Conservation (phyloP, 371 early-diverging fungal species). For the Batkoa obscura region DNA sequence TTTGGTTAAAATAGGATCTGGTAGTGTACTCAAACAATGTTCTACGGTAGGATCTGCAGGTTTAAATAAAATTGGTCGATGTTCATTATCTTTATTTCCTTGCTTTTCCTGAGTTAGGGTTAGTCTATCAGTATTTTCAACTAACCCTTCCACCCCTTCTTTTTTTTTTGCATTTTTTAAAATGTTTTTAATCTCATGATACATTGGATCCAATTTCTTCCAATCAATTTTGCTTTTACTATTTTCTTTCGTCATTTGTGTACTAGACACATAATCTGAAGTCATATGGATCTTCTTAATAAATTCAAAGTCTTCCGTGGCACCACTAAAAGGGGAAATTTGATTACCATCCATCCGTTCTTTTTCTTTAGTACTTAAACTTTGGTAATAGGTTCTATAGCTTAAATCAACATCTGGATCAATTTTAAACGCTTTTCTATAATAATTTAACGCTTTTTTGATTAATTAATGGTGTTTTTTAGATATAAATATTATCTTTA, state of each 20-base stretch:
- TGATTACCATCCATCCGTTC: too few relatives aligned
- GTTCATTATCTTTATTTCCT: too few relatives aligned
- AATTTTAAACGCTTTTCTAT: slow-evolving; percentile 28
- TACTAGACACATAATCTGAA: slow-evolving; percentile 6
- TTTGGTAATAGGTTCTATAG: slow-evolving; percentile 19
- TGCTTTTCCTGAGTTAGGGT: too few relatives aligned
- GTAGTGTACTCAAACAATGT: not conserved
- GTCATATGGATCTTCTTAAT: not conserved
- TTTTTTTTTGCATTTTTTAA: too few relatives aligned
- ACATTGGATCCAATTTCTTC: not conserved
- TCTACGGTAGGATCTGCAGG: too few relatives aligned
- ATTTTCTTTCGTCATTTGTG: too few relatives aligned
- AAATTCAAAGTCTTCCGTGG: slow-evolving; percentile 1
- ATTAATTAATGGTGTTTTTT: not conserved
- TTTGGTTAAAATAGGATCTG: not conserved
- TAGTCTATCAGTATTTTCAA: too few relatives aligned
- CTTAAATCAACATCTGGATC: slow-evolving; percentile 22
- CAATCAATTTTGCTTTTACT: not conserved
- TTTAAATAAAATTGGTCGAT: too few relatives aligned
- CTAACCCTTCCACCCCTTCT: too few relatives aligned
- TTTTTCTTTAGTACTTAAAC: too few relatives aligned
- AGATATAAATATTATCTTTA: slow-evolving; percentile 7
- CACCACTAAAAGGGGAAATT: not conserved
- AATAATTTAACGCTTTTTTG: slow-evolving; percentile 20
- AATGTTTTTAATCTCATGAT: not conserved